These are phyloP conservation scores for Hypoxylon sp. DNA, from an alignment of 2,329 filamentous ascomycete species.

Conservation along the genomic window DNA sequence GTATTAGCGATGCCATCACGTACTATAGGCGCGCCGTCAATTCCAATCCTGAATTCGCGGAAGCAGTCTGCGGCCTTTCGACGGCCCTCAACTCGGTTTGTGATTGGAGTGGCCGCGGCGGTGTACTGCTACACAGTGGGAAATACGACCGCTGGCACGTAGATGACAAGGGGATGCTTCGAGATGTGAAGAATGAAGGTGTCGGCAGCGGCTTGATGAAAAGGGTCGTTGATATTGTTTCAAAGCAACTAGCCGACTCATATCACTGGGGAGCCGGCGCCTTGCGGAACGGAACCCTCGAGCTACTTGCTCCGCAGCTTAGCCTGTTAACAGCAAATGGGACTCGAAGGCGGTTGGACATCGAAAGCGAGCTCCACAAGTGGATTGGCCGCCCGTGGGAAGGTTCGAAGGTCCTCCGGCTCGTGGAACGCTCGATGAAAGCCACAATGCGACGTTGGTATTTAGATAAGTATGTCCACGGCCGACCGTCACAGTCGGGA, in stretches of 20 bases:
- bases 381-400: constrained; percentile 89
- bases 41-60: constrained; percentile 95
- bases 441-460: constrained; percentile 89
- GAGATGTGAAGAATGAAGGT: constrained; percentile 76
- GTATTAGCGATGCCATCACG: constrained; percentile 89
- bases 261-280: constrained; percentile 86
- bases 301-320: constrained; percentile 65
- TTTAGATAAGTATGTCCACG: constrained; percentile 79
- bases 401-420: constrained; percentile 84
- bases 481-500: constrained; percentile 67
- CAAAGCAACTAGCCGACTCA: constrained; percentile 87
- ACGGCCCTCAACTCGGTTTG: constrained; percentile 98
- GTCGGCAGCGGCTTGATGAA: constrained; percentile 85
- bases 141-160: constrained; percentile 94
- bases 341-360: constrained; percentile 55
- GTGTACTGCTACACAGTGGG: constrained; percentile 80
- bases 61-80: constrained; percentile 94
- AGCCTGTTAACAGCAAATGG: constrained; percentile 57
- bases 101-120: constrained; percentile 91
- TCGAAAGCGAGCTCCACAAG: constrained; percentile 60
- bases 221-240: constrained; percentile 90
- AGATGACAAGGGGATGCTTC: constrained; percentile 83
- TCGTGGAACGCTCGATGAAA: constrained; percentile 87
- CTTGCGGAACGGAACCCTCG: constrained; percentile 70
- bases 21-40: constrained; percentile 93